Base-by-base conservation (phyloP, 106 monocot genomes). In the Cymbidium sinense region DNA sequence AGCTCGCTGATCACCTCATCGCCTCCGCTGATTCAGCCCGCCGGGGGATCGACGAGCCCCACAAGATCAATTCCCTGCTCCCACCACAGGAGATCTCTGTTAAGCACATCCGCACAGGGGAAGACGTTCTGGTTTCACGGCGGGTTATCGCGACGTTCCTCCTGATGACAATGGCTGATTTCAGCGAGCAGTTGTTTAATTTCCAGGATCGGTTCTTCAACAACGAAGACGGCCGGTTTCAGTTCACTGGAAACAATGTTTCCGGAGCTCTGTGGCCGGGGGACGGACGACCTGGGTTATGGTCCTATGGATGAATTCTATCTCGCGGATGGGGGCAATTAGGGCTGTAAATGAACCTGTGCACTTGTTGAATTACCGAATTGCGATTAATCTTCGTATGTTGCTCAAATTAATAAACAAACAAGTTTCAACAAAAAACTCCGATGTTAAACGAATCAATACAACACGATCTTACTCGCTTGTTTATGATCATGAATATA, bases 241-340 rank as follows among this genome's bases (percentile, higher is more conserved):
- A 86, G 67, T 91, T 86, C 84, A 30, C 70, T 17, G 93, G 95
- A 30, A 83, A 70, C 82, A 84, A 74, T 28, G 75, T 72, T 2
- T 28, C 17, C 34, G 70, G 67, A 0, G 81, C 86, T 18, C 70
- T 92, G 8, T 95, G 95, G 92, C 92, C 92, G 3, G 92, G 95
- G 52, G 70, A 71, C 33, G 95, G 92, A 12, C 85, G 86, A 86
- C 92, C 92, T 1, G 93, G 93, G 2, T 43, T n/a, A n/a, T n/a
- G n/a, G n/a, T n/a, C n/a, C n/a, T 88, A 50, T 96, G 90, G 93
- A 78, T 93, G 79, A 89, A 82, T 70, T 90, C 90, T 0, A 76
- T 88, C 4, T 96, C 95, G 5, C 79, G 93, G 23, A 91, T 96
- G 93, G n/a, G n/a, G n/a, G n/a, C n/a, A n/a, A n/a, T n/a, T n/a